Percentiles rank a stretch among this genome's conserved stretches.
Conservation (phyloP, 495 filamentous ascomycete genomes). For the Penicillium salamii region DNA sequence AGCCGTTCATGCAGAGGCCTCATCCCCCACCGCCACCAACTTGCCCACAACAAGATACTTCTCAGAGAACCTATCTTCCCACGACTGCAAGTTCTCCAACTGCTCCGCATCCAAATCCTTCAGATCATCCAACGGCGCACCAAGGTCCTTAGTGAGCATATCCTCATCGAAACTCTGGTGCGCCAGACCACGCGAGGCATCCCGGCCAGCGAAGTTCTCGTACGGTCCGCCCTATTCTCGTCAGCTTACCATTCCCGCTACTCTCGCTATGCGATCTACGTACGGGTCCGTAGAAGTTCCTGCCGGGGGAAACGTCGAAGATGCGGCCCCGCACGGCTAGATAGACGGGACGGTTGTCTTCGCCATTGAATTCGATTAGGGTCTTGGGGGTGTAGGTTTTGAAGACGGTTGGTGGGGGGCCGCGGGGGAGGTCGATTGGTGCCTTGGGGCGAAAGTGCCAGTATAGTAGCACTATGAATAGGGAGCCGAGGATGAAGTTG, state of each 20-base stretch:
- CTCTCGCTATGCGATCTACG: conserved; percentile 10
- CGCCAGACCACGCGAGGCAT: conserved; percentile 87
- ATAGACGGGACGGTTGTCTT: conserved; percentile 69
- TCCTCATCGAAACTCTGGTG: conserved; percentile 92
- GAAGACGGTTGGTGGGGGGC: conserved; percentile 78
- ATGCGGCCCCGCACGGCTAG: conserved; percentile 80
- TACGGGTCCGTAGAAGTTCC: conserved; percentile 87
- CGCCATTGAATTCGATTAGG: conserved; percentile 84
- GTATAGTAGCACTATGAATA: conserved; percentile 70
- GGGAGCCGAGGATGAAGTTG: conserved; percentile 69
- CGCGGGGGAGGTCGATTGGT: conserved; percentile 59
- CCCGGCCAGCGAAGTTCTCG: conserved; percentile 90
- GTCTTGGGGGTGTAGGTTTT: conserved; percentile 84
- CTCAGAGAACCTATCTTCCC: conserved; percentile 88
- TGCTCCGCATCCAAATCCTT: conserved; percentile 72
- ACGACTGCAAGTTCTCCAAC: conserved; percentile 77
- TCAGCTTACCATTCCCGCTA: conserved; percentile 6
- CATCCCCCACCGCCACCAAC: conserved; percentile 70
- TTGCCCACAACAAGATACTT: conserved; percentile 96
- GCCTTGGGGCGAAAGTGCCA: conserved; percentile 61
- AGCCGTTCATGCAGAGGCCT: conserved; percentile 33
- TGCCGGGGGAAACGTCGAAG: conserved; percentile 81
- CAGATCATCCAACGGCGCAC: conserved; percentile 81
- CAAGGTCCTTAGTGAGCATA: conserved; percentile 91
- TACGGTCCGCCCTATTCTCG: conserved; percentile 70